phyloP scores from a whole-genome alignment of 2,329 filamentous ascomycete species.

The Penicillium sp. region DNA sequence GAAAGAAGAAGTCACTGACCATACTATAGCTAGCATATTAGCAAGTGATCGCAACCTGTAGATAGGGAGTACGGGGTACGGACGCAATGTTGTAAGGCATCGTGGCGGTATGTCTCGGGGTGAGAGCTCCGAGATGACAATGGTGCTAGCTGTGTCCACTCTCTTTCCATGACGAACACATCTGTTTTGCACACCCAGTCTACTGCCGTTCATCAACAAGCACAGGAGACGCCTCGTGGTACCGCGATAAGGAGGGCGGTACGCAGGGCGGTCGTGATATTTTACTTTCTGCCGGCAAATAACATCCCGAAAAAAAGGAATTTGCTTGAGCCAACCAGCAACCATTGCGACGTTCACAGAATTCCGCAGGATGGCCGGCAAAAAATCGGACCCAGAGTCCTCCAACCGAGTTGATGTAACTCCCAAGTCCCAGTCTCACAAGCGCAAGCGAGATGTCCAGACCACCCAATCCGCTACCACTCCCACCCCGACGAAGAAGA shows the following conservation, averaged over 20 bases:
- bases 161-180: slow-evolving; percentile 24
- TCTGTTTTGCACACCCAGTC: slow-evolving; percentile 3
- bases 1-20: slow-evolving; percentile 99
- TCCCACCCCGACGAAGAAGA: slow-evolving; percentile 42
- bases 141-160: neutral
- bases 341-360: slow-evolving; percentile 12
- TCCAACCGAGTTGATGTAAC: slow-evolving; percentile 28
- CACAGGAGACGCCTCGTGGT: slow-evolving; percentile 1
- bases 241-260: slow-evolving; percentile 11
- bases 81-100: slow-evolving; percentile 74
- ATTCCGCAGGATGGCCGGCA: slow-evolving; percentile 44
- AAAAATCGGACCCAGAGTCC: slow-evolving; percentile 50
- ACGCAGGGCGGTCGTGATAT: neutral
- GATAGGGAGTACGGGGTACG: slow-evolving; percentile 45
- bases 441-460: slow-evolving; percentile 37
- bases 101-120: slow-evolving; percentile 27
- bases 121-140: slow-evolving; percentile 14
- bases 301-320: slow-evolving; percentile 17
- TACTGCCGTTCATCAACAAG: neutral
- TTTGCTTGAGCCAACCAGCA: slow-evolving; percentile 6
- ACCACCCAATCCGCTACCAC: slow-evolving; percentile 25
- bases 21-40: slow-evolving; percentile 56
- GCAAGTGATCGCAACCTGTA: slow-evolving; percentile 23
- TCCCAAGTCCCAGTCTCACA: slow-evolving; percentile 29
- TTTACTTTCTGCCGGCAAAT: slow-evolving; percentile 26